phyloP scores from a whole-genome alignment of 2,329 filamentous ascomycete species.

The Fusarium abutilonis region DNA sequence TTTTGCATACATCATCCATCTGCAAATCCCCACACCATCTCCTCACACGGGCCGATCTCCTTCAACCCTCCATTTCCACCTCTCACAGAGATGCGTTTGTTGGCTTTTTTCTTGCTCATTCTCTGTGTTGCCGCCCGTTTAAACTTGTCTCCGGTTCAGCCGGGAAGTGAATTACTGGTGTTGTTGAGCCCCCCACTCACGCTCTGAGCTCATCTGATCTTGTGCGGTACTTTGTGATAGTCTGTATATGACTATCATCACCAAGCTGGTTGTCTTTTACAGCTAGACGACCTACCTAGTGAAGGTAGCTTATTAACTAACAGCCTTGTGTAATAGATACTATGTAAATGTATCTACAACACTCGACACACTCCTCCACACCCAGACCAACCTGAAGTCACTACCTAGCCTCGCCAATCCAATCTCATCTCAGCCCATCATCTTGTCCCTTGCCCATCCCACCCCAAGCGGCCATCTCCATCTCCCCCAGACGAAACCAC shows the following conservation, averaged over 20 bases:
- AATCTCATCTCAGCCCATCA: constrained; percentile 41
- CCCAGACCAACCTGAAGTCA: background rate
- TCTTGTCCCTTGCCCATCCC: constrained; percentile 31
- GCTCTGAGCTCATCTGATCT: constrained; percentile 9
- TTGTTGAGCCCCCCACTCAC: constrained; percentile 37
- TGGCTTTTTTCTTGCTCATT: background rate
- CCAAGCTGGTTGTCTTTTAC: constrained; percentile 9
- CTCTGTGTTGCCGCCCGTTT: background rate
- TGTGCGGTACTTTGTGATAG: background rate
- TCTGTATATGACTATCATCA: too few relatives aligned
- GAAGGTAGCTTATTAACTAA: constrained; percentile 11
- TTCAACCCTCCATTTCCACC: constrained; percentile 14
- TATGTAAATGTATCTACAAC: background rate
- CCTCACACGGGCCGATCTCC: constrained; percentile 42
- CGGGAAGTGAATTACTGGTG: constrained; percentile 17
- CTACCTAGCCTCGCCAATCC: constrained; percentile 37
- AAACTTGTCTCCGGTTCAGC: constrained; percentile 35
- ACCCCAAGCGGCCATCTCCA: constrained; percentile 16
- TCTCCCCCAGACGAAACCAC: constrained; percentile 22
- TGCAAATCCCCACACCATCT: constrained; percentile 15
- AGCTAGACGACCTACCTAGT: background rate
- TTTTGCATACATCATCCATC: too few relatives aligned
- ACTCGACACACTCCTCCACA: constrained; percentile 10
- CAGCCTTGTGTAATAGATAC: constrained; percentile 26
- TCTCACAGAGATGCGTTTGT: constrained; percentile 1